A percentile compares a stretch with the other conserved stretches of the same genome.
Conservation (phyloP, 2,329 filamentous ascomycete genomes). For the Colletotrichum sp. region DNA sequence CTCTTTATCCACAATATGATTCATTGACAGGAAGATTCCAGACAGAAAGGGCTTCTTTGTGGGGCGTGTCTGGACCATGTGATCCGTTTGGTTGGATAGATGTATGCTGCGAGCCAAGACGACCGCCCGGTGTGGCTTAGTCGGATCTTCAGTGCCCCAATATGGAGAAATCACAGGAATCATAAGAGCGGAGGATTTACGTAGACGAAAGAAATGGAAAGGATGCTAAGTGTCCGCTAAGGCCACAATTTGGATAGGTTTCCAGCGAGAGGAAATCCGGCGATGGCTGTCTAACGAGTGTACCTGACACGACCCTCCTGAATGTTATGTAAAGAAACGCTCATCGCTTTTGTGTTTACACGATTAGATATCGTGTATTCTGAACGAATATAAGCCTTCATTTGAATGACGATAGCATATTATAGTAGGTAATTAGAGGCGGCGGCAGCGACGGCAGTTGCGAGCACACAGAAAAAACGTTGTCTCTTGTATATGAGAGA, state of each 20-base stretch:
- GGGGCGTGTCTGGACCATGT: neutral
- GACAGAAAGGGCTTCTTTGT: neutral
- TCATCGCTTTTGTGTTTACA: rapidly evolving
- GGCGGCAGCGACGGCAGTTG: neutral
- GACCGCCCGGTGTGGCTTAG: neutral
- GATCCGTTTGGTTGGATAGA: neutral
- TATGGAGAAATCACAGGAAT: neutral
- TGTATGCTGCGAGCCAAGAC: rapidly evolving
- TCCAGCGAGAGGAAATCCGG: rapidly evolving
- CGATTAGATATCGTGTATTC: neutral
- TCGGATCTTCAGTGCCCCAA: neutral
- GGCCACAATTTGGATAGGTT: neutral
- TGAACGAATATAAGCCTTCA: neutral
- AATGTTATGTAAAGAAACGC: neutral
- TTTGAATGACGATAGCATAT: neutral
- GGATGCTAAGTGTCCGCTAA: neutral
- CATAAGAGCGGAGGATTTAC: neutral
- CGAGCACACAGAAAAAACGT: neutral
- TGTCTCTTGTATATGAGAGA: rapidly evolving
- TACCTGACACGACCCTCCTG: rapidly evolving
- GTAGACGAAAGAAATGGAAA: rapidly evolving
- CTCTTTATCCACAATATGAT: neutral
- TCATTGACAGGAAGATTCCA: rapidly evolving
- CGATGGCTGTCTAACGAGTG: neutral
- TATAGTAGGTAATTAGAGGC: neutral